These are phyloP conservation scores for Xylaria arbuscula DNA, from an alignment of 2,329 filamentous ascomycete species.

Conservation along the genomic window DNA sequence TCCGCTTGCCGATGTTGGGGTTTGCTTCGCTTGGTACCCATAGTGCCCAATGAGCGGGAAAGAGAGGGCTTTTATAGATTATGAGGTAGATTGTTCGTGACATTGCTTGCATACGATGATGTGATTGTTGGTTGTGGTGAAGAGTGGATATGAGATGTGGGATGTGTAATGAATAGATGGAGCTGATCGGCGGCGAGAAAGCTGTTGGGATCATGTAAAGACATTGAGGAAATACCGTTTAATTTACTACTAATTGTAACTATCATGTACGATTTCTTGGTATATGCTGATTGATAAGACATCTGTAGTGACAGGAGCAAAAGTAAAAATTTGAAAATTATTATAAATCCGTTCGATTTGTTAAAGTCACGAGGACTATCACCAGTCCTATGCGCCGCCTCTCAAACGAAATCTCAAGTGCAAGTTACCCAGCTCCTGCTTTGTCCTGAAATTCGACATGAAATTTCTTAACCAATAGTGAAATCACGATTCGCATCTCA, in stretches of 20 bases:
- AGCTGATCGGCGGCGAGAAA: not conserved
- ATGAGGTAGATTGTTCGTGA: slow-evolving; percentile 10
- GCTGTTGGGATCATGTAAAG: too few relatives aligned
- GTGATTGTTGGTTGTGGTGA: not conserved
- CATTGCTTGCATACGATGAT: not conserved
- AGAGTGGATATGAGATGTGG: not conserved
- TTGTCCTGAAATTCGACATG: slow-evolving; percentile 33
- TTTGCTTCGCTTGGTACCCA: slow-evolving; percentile 12
- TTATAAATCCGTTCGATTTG: not conserved
- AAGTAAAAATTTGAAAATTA: too few relatives aligned
- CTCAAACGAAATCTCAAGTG: slow-evolving; percentile 31
- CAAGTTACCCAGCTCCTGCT: slow-evolving; percentile 32
- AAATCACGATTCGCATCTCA: slow-evolving; percentile 39
- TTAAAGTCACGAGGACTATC: not conserved
- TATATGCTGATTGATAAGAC: too few relatives aligned
- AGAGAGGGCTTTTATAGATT: slow-evolving; percentile 15
- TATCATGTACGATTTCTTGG: not conserved
- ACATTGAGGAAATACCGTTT: too few relatives aligned
- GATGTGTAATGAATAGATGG: not conserved
- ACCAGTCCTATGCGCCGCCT: not conserved
- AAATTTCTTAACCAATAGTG: slow-evolving; percentile 37
- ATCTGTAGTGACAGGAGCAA: not conserved
- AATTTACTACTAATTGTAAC: not conserved
- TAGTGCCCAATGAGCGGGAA: slow-evolving; percentile 20
- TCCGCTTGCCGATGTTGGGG: slow-evolving; percentile 13